phyloP scores from a whole-genome alignment of 2,329 filamentous ascomycete species.

The Phialophora expanda region DNA sequence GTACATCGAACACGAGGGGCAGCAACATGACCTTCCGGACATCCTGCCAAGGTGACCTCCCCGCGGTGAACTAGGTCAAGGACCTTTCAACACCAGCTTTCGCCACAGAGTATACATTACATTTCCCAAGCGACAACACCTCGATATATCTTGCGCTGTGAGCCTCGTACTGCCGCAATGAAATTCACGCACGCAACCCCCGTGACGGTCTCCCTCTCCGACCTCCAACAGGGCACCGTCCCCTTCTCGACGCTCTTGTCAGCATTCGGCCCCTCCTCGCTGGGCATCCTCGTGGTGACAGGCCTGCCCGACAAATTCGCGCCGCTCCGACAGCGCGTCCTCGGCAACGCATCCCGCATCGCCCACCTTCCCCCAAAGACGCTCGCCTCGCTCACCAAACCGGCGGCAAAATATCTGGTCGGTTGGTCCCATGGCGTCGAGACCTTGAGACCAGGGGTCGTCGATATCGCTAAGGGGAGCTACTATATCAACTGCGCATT shows the following conservation, averaged over 20 bases:
- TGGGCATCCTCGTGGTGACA: slow-evolving; percentile 93
- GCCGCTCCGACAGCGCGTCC: slow-evolving; percentile 71
- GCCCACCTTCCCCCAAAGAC: slow-evolving; percentile 75
- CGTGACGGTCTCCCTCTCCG: slow-evolving; percentile 36
- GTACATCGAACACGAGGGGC: neutral
- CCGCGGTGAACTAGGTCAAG: neutral
- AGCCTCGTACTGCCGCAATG: slow-evolving; percentile 6
- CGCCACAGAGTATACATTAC: neutral
- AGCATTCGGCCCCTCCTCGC: slow-evolving; percentile 86
- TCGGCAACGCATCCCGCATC: slow-evolving; percentile 88
- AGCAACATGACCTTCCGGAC: neutral
- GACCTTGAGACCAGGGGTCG: slow-evolving; percentile 64
- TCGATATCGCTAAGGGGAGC: slow-evolving; percentile 67
- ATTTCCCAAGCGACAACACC: neutral
- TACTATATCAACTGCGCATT: slow-evolving; percentile 69
- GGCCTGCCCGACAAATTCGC: slow-evolving; percentile 76
- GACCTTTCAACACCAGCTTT: neutral
- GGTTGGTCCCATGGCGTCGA: slow-evolving; percentile 70
- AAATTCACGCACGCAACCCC: slow-evolving; percentile 33
- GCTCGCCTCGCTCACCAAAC: slow-evolving; percentile 59
- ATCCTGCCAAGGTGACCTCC: neutral
- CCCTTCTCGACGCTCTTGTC: slow-evolving; percentile 55
- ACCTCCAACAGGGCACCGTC: slow-evolving; percentile 42
- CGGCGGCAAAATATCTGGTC: slow-evolving; percentile 63
- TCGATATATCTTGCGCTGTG: neutral